Evolutionary conservation across 2,329 filamentous ascomycete genomes (phyloP).

Genomic region (Bretziella fagacearum): DNA sequence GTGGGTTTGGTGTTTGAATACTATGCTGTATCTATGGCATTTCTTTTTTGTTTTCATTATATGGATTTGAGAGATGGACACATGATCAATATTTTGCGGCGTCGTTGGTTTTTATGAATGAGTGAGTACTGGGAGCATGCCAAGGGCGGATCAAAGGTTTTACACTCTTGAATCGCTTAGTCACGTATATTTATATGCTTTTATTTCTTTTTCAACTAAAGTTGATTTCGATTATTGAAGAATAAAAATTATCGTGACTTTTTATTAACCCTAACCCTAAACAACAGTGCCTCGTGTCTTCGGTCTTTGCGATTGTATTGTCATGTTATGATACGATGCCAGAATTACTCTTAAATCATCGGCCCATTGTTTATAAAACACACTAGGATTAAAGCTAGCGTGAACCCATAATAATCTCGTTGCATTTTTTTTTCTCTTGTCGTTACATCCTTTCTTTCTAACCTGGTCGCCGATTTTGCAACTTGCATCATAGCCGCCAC

Average conservation of each 20-base stretch:
- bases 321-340: too few species aligned
- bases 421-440: not conserved
- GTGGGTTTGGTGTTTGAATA: conserved; percentile 13
- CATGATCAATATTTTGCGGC: conserved; percentile 11
- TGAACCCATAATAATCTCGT: not conserved
- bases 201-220: not conserved
- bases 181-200: not conserved
- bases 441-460: too few species aligned
- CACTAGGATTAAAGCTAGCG: not conserved
- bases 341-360: not conserved
- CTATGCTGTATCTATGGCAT: conserved; percentile 10
- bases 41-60: not conserved
- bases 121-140: conserved; percentile 3
- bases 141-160: conserved; percentile 10
- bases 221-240: too few species aligned
- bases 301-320: too few species aligned
- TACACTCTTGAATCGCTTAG: conserved; percentile 7
- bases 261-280: not conserved
- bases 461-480: too few species aligned
- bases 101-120: conserved; percentile 14
- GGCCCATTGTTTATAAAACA: not conserved
- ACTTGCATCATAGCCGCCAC: not conserved
- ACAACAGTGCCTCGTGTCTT: not conserved
- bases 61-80: not conserved
- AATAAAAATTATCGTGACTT: too few species aligned